Base-by-base conservation (phyloP, 1,284 basidiomycete genomes). In the Ustilago tritici region DNA sequence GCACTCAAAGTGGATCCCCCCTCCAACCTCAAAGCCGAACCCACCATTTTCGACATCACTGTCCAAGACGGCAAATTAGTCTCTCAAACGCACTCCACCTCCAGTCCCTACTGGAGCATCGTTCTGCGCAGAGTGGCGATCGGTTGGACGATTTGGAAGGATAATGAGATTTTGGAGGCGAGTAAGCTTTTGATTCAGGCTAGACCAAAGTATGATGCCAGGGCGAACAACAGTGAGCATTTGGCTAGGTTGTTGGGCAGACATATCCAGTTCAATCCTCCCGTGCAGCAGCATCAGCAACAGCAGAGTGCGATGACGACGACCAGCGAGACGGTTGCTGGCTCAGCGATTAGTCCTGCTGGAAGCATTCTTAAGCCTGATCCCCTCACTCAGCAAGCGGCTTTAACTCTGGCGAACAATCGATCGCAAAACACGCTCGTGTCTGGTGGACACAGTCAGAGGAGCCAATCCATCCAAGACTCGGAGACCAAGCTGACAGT, bases 111-210 rank as follows among this genome's bases (percentile, higher is more conserved):
- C 40, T 78, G 76, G 76, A 64, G 43, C 4, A 50, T 15, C 32
- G 71, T 78, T 50, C 55, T 47, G 9, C 68, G 72, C 4, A 34
- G 66, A 1, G 62, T 69, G 1, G 62, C 50, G 14, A 49, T 78
- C 55, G 76, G 76, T 4, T 78, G 76, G 76, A 76, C 76, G 12
- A 41, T 72, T 28, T 78, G 76, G 76, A 66, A 65, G 8, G 66
- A 78, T 32, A 17, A 72, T 14, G 70, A 76, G 60, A 72, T 78
- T 17, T 19, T 61, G 5, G 31, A 67, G 15, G 76, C 76, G 2
- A 53, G 47, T 52, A 67, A 71, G n/a, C 61, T 65, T 3, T 55
- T 78, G n/a, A 55, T 78, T 15, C 52, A 61, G 6, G 76, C 76
- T 14, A 19, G 76, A 8, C 76, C 76, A 14, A 72, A 70, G 43